phyloP scores from a whole-genome alignment of 176 grass and related monocot species.

The Ensete glaucum region DNA sequence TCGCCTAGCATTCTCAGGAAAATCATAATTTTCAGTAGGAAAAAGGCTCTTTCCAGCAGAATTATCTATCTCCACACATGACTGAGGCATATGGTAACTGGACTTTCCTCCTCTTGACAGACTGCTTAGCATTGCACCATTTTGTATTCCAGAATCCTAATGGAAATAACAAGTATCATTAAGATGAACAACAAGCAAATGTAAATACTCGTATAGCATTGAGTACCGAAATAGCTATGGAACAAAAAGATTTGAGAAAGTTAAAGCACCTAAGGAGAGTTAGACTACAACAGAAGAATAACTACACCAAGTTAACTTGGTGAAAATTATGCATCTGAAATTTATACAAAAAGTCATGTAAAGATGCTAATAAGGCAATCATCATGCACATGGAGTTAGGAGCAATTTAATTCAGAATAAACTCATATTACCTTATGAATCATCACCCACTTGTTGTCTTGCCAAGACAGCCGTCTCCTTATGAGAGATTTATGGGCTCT shows the following conservation, averaged over 20 bases:
- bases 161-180: not conserved
- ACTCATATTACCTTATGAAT: conserved; percentile 47
- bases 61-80: not conserved
- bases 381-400: not conserved
- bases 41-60: not conserved
- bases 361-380: not conserved
- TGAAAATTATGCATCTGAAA: too few species aligned
- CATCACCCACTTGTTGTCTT: conserved; percentile 59
- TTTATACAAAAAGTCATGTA: not conserved
- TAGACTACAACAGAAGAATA: too few species aligned
- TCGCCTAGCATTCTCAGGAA: not conserved
- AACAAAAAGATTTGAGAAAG: not conserved
- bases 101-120: not conserved
- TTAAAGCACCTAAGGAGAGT: not conserved
- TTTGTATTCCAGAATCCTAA: conserved; percentile 8
- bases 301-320: too few species aligned
- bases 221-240: not conserved
- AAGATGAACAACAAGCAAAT: not conserved
- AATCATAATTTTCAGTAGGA: not conserved
- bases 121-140: not conserved
- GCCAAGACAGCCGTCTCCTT: conserved; percentile 53
- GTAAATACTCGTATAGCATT: not conserved
- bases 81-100: not conserved
- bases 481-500: conserved; percentile 34
- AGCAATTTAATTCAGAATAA: not conserved